phyloP scores from a whole-genome alignment of 106 monocot species.

The Posidonia australis region DNA sequence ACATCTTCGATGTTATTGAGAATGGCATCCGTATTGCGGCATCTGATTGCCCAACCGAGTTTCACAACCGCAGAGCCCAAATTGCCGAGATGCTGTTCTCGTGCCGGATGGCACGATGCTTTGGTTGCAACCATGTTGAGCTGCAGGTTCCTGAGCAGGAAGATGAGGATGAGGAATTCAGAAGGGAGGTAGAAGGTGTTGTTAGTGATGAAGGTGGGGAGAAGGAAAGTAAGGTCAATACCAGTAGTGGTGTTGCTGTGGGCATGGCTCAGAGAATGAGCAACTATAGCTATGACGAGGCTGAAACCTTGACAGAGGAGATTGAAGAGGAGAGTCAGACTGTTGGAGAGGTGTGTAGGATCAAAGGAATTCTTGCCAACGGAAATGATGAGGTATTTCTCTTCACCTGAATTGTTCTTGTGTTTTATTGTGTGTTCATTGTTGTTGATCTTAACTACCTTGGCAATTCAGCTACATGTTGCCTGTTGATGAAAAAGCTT shows the following conservation, averaged over 20 bases:
- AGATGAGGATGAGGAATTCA: background rate
- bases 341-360: slow-evolving; percentile 59
- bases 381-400: slow-evolving; percentile 21
- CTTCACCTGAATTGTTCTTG: background rate
- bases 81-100: slow-evolving; percentile 45
- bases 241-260: slow-evolving; percentile 13
- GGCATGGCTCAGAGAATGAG: slow-evolving; percentile 10
- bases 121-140: slow-evolving; percentile 27
- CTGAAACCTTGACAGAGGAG: slow-evolving; percentile 63
- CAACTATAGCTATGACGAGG: slow-evolving; percentile 54
- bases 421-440: background rate
- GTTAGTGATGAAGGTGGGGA: slow-evolving; percentile 11
- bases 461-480: too few relatives aligned
- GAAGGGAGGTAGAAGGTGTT: slow-evolving; percentile 16
- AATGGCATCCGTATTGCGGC: slow-evolving; percentile 22
- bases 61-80: slow-evolving; percentile 8
- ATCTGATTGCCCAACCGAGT: slow-evolving; percentile 18
- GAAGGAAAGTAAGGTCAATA: slow-evolving; percentile 35
- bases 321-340: slow-evolving; percentile 59
- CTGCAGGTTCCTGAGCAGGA: slow-evolving; percentile 4
- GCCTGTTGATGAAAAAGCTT: too few relatives aligned
- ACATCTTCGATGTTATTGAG: slow-evolving; percentile 32
- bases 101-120: slow-evolving; percentile 18
- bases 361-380: slow-evolving; percentile 35
- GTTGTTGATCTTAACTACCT: background rate